phyloP scores from a whole-genome alignment of 768 basidiomycete genomes.

The Mycena floridula region DNA sequence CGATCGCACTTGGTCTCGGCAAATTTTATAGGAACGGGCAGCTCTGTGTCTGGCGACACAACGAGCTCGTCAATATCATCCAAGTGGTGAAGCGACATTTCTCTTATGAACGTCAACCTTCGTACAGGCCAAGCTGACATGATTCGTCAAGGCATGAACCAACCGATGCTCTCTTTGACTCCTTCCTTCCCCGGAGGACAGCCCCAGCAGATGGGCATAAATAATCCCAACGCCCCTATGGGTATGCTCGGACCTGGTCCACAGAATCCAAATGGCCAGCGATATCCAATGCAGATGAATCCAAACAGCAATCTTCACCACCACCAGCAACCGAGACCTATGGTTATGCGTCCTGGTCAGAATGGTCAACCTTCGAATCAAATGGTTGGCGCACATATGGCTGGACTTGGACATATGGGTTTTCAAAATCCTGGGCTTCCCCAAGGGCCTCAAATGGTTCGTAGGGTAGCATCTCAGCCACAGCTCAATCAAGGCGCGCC shows the following conservation, averaged over 20 bases:
- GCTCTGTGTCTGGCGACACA: no score
- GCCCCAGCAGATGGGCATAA: conserved; percentile 26
- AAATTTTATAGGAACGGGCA: no score
- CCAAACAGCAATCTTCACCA: conserved; percentile 1
- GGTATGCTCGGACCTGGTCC: conserved; percentile 27
- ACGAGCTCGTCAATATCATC: no score
- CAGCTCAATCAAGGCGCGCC: no score
- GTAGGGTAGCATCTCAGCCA: conserved; percentile 4
- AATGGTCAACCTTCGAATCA: background rate
- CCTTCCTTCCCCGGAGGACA: no score
- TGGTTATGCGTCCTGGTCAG: conserved; percentile 2
- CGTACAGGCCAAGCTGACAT: no score
- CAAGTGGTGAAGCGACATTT: no score
- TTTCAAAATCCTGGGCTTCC: conserved; percentile 17
- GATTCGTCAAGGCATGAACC: no score
- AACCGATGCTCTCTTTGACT: no score
- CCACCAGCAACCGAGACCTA: conserved; percentile 8
- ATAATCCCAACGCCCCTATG: conserved; percentile 28
- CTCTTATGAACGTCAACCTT: no score
- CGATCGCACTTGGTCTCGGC: no score
- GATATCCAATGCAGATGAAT: conserved; percentile 11
- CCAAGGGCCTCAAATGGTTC: background rate
- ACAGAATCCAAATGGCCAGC: conserved; percentile 17
- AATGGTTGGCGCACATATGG: no score
- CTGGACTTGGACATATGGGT: conserved; percentile 31